Base-by-base conservation (phyloP, 176 grass and related monocot genomes). In the Areca catechu region DNA sequence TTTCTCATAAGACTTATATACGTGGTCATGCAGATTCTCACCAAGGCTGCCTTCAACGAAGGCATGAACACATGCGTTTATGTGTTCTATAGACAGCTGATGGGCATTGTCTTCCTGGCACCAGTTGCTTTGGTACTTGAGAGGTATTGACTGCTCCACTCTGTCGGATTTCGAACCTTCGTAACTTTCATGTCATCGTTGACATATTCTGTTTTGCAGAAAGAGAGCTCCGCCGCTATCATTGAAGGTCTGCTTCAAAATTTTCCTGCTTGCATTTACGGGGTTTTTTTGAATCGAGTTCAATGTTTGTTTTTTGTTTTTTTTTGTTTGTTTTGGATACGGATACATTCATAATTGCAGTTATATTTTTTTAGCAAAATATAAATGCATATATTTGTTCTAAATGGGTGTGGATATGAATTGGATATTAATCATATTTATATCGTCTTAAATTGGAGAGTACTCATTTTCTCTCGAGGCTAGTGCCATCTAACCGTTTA, bases 1-100 rank as follows among this genome's bases (percentile, higher is more conserved):
- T 25, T 85, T 17, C 69, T 95, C 0, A 72, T 95, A 62, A 71
- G 82, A 53, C 7, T 86, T 49, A 65, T 89, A 78, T 95, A 89
- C 72, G 58, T 85, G 5, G 76, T 79, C 57, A 77, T 82, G 79
- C 82, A 89, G 19, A 58, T 89, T 12, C 20, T 89, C 29, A 65
- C 72, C 48, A 89, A 89, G 77, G 62, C 61, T 7, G 82, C 81
- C 50, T 49, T 95, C 62, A 65, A 85, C 48, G 49, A 71, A 9
- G 89, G 81, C 79, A 68, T 83, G 81, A 95, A 75, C 76, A 65
- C 84, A 3, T 65, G 65, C 25, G 81, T 95, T 15, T 83, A 85
- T 59, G 24, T 89, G 7, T 86, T 95, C 76, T 95, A 89, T 19
- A 80, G 89, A n/a, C 81, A 89, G 43, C 65, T 68, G 9, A 49